These are phyloP conservation scores for Trypanosomatidae sp. DNA, from an alignment of 208 protist genomes.

Conservation along the genomic window DNA sequence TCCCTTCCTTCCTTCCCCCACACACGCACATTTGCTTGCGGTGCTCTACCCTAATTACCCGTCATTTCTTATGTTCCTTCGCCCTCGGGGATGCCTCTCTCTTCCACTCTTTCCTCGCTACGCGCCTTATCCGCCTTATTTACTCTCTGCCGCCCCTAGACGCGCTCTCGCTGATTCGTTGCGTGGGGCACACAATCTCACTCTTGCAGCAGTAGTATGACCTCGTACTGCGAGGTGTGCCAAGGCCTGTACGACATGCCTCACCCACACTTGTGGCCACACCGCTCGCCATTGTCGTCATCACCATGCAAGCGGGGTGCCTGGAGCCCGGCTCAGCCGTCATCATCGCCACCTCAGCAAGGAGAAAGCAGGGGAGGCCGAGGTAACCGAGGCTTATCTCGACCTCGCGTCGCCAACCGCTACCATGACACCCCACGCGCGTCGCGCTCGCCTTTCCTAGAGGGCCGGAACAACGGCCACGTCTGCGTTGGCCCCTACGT, in stretches of 20 bases:
- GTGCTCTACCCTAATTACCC: not conserved
- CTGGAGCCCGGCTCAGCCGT: not conserved
- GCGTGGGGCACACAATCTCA: not conserved
- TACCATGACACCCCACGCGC: not conserved
- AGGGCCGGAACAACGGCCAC: not conserved
- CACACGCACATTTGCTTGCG: not conserved
- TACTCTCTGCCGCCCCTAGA: not conserved
- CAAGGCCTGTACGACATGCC: conserved; percentile 40
- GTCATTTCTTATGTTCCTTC: not conserved
- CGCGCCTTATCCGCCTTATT: not conserved
- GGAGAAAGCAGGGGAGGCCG: not conserved
- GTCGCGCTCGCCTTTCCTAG: not conserved
- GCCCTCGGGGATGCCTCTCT: not conserved
- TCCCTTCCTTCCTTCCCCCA: too few species aligned
- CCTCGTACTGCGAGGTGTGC: conserved; percentile 85
- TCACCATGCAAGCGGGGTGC: not conserved
- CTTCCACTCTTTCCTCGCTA: not conserved
- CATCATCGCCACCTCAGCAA: not conserved
- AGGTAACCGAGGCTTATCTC: conserved; percentile 1
- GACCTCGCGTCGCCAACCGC: not conserved
- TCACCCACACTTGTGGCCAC: conserved; percentile 29
- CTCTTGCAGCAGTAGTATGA: conserved; percentile 32
- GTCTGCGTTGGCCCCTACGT: not conserved
- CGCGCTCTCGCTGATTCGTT: not conserved
- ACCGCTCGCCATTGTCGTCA: conserved; percentile 1